phyloP scores from a whole-genome alignment of 1,284 basidiomycete species.

The Flammula alnicola region DNA sequence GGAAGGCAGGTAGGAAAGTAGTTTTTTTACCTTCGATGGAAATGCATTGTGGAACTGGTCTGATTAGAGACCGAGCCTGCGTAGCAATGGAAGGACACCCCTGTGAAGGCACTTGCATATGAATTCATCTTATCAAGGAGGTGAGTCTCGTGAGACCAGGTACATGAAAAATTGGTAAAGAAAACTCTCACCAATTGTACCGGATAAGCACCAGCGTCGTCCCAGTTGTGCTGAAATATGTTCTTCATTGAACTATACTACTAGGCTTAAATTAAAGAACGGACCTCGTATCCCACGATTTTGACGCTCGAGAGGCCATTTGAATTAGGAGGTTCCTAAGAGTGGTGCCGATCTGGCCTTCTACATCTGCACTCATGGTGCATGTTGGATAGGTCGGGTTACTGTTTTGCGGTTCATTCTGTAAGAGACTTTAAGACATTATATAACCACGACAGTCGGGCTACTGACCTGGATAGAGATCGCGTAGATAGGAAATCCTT shows the following conservation, averaged over 20 bases:
- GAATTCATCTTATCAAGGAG: slow-evolving; percentile 39
- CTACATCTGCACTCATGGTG: slow-evolving; percentile 43
- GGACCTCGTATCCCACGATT: slow-evolving; percentile 48
- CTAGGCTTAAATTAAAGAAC: background rate
- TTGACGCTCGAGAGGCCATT: slow-evolving; percentile 52
- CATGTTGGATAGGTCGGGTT: slow-evolving; percentile 58
- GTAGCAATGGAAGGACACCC: slow-evolving; percentile 62
- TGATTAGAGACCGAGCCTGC: slow-evolving; percentile 47
- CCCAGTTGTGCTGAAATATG: slow-evolving; percentile 53
- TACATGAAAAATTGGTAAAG: background rate
- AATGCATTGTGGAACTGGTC: slow-evolving; percentile 46
- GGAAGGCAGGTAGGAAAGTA: background rate
- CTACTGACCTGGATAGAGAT: slow-evolving; percentile 45
- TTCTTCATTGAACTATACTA: background rate
- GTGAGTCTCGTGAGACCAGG: background rate
- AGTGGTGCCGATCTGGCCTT: slow-evolving; percentile 49
- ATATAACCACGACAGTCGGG: background rate
- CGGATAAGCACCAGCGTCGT: slow-evolving; percentile 50
- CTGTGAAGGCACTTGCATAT: slow-evolving; percentile 47
- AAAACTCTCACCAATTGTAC: slow-evolving; percentile 38
- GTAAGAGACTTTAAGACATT: background rate
- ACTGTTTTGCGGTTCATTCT: slow-evolving; percentile 60
- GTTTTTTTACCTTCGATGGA: slow-evolving; percentile 45
- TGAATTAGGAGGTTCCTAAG: slow-evolving; percentile 52
- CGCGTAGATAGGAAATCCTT: slow-evolving; percentile 52